Evolutionary conservation across 306 rosid species (phyloP).

Genomic region (Chamaecrista fasciculata): DNA sequence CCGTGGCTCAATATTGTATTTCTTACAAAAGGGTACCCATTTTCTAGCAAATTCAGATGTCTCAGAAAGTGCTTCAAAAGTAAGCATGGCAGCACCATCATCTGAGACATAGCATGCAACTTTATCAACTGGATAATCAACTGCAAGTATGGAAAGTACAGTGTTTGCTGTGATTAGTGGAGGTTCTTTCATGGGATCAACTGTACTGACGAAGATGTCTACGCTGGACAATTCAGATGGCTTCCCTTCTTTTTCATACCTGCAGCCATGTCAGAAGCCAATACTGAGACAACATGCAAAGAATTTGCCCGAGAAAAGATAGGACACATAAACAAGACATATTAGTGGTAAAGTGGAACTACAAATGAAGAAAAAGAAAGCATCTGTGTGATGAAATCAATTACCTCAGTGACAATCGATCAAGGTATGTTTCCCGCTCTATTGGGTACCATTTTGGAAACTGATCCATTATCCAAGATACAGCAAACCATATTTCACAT

Average conservation of each 20-base stretch:
- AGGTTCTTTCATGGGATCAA: slow-evolving; percentile 95
- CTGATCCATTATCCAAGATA: slow-evolving; percentile 94
- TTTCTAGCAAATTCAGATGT: slow-evolving; percentile 88
- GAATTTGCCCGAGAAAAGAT: background rate
- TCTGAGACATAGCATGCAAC: slow-evolving; percentile 98
- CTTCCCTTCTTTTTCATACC: slow-evolving; percentile 97
- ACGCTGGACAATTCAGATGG: slow-evolving; percentile 72
- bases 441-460: slow-evolving; percentile 97
- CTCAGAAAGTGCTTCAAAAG: slow-evolving; percentile 97
- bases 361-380: slow-evolving; percentile 15
- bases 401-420: slow-evolving; percentile 84
- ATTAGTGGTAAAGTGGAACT: background rate
- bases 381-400: background rate
- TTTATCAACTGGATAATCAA: slow-evolving; percentile 91
- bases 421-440: slow-evolving; percentile 91
- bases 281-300: slow-evolving; percentile 12
- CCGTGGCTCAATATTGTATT: slow-evolving; percentile 79
- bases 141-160: slow-evolving; percentile 89
- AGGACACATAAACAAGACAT: background rate
- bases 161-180: slow-evolving; percentile 94
- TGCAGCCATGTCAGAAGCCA: slow-evolving; percentile 38
- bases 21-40: slow-evolving; percentile 91
- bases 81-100: slow-evolving; percentile 99
- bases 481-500: slow-evolving; percentile 98
- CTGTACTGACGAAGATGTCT: slow-evolving; percentile 94